Conservation (phyloP, 2,329 filamentous ascomycete genomes). For the Venturia nashicola region DNA sequence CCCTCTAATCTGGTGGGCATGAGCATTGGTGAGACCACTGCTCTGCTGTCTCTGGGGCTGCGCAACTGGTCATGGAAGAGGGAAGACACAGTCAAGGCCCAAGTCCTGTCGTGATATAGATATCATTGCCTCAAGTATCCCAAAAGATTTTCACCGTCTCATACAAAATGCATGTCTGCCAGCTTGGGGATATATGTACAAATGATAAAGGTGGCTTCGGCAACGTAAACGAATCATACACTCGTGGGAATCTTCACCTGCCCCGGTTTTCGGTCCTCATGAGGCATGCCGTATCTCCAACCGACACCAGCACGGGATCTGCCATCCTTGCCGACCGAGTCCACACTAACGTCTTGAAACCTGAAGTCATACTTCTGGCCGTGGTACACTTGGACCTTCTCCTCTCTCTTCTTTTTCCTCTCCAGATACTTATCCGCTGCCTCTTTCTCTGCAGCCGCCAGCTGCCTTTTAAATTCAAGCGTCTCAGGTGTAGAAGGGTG, state of each 20-base stretch:
- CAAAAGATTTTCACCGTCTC: neutral
- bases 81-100: neutral
- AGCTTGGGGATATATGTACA: neutral
- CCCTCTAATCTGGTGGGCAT: too few relatives aligned
- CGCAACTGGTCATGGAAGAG: too few relatives aligned
- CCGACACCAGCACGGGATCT: conserved; percentile 41
- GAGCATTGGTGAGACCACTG: too few relatives aligned
- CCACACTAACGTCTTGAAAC: conserved; percentile 44
- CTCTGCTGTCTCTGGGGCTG: too few relatives aligned
- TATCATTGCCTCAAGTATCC: neutral
- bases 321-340: conserved; percentile 43
- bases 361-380: conserved; percentile 47
- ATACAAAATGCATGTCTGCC: neutral
- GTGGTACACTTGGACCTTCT: conserved; percentile 32
- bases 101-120: neutral
- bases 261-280: conserved; percentile 50
- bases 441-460: neutral
- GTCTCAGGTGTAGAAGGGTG: conserved; percentile 12
- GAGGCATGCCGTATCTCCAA: conserved; percentile 49
- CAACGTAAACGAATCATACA: conserved; percentile 25
- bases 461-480: conserved; percentile 16
- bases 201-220: neutral
- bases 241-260: conserved; percentile 50
- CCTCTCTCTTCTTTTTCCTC: conserved; percentile 28
- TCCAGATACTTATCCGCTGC: conserved; percentile 29